Evolutionary conservation across 176 grass and related monocot genomes (phyloP).

Genomic region (Pharus latifolius): DNA sequence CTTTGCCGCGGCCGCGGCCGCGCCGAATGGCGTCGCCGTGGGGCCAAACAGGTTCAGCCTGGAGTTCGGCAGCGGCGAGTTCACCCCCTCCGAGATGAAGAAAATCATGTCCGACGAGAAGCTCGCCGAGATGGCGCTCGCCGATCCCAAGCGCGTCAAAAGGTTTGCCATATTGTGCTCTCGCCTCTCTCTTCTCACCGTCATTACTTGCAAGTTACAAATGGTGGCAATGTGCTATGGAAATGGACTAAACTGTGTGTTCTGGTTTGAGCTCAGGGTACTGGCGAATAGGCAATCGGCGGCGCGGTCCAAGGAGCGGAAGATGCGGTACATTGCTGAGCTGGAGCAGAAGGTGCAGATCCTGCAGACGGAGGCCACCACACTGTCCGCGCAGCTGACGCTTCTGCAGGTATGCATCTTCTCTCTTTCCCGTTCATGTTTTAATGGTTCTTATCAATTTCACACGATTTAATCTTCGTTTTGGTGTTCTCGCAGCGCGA

Average conservation of each 20-base stretch:
- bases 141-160: constrained; percentile 95
- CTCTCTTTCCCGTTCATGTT: neutral
- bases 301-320: constrained; percentile 90
- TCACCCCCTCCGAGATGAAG: constrained; percentile 84
- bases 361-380: constrained; percentile 76
- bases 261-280: constrained; percentile 32
- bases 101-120: constrained; percentile 95
- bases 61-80: constrained; percentile 88
- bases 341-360: constrained; percentile 94
- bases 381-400: constrained; percentile 69
- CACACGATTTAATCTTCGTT: neutral
- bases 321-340: constrained; percentile 77
- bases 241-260: neutral
- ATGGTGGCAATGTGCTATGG: neutral
- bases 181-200: neutral
- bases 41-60: constrained; percentile 48
- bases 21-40: neutral
- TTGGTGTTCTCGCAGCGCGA: constrained; percentile 35
- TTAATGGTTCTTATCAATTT: neutral
- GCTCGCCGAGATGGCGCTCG: constrained; percentile 85
- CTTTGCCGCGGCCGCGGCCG: constrained; percentile 1
- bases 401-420: constrained; percentile 46
- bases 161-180: constrained; percentile 30
- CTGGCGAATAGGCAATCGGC: constrained; percentile 92
- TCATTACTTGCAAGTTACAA: neutral